Evolutionary conservation across 768 basidiomycete species (phyloP), one percentile per base, ranked within the genome.

Genomic region (Daedaleopsis nitida): DNA sequence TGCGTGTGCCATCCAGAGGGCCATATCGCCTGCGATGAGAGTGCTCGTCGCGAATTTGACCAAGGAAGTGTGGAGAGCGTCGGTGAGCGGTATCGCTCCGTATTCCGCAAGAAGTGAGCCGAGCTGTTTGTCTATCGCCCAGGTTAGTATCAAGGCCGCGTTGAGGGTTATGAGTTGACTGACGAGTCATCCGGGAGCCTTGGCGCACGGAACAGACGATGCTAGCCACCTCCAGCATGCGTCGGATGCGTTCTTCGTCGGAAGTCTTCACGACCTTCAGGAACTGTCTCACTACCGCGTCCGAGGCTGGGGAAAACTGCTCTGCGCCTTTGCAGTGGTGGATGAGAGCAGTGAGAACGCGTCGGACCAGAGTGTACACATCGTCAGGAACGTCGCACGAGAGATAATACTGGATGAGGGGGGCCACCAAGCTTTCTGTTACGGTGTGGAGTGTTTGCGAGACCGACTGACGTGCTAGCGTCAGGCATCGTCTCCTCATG

Each of bases 371-470:
- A 0, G 79, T 85, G 59, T 79, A 80, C 1, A 84, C 80, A 17
- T 70, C 59, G 43, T 78, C 79, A 5, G 79, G 74, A 35, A 71
- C 68, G 47, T 77, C 70, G 66, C 66, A 72, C 0, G 73, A 68
- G 19, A 91, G 75, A 66, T 91, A 81, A 62, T 79, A 81, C 12
- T 77, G 74, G 16, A 96, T 59, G 3, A 95, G 73, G 0, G 83
- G 80, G 2, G 73, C 65, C 13, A 94, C 75, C 43, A 95, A 79
- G 3, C 86, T 84, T 7, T 84, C 66, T 0, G 91, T 83, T 53
- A 85, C 81, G 0, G 92, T 91, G 70, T 96, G 94, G 32, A 97
- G 75, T 0, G 87, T 88, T 74, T 89, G 87, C 10, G 89, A 88
- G 51, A 92, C 86, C n/a, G 88, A 91, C 92, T 13, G 5, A 64